These are phyloP conservation scores for Cadophora sp. DNA, from an alignment of 2,329 filamentous ascomycete genomes.

Conservation along the genomic window DNA sequence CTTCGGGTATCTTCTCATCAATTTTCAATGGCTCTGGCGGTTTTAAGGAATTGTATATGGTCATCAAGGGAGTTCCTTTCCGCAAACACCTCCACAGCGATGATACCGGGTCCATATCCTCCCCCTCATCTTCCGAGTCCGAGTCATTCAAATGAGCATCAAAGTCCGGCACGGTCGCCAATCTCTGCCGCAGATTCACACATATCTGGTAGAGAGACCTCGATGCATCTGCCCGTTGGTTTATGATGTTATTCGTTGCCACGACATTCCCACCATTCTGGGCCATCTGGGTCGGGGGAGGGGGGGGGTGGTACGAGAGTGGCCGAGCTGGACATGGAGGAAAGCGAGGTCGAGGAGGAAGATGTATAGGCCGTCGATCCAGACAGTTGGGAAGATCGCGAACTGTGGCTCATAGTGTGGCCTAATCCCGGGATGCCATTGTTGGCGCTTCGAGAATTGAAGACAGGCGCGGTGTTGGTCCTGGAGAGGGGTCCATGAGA, in stretches of 20 bases:
- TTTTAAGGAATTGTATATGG: constrained; percentile 85
- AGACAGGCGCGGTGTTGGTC: constrained; percentile 43
- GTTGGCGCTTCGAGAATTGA: constrained; percentile 32
- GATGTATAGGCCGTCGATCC: constrained; percentile 61
- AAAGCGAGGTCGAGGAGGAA: constrained; percentile 44
- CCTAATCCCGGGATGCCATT: constrained; percentile 35
- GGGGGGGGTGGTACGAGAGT: constrained; percentile 46
- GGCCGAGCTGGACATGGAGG: constrained; percentile 42
- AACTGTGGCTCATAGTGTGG: constrained; percentile 44
- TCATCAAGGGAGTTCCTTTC: constrained; percentile 82
- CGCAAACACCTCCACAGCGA: constrained; percentile 89
- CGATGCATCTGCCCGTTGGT: constrained; percentile 91
- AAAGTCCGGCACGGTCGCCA: constrained; percentile 85
- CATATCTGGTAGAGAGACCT: constrained; percentile 96
- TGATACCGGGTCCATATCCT: constrained; percentile 81
- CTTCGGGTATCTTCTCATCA: constrained; percentile 68
- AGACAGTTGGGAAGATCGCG: constrained; percentile 67
- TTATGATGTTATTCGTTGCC: constrained; percentile 93
- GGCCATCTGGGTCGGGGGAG: constrained; percentile 42
- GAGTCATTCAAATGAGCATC: constrained; percentile 76
- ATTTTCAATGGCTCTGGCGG: constrained; percentile 73
- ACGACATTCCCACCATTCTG: constrained; percentile 67
- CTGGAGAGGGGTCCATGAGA: constrained; percentile 43
- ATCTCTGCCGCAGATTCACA: constrained; percentile 79
- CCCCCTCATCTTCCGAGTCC: constrained; percentile 69